phyloP scores from a whole-genome alignment of 2,329 filamentous ascomycete species.

The Knoxdaviesia proteae region DNA sequence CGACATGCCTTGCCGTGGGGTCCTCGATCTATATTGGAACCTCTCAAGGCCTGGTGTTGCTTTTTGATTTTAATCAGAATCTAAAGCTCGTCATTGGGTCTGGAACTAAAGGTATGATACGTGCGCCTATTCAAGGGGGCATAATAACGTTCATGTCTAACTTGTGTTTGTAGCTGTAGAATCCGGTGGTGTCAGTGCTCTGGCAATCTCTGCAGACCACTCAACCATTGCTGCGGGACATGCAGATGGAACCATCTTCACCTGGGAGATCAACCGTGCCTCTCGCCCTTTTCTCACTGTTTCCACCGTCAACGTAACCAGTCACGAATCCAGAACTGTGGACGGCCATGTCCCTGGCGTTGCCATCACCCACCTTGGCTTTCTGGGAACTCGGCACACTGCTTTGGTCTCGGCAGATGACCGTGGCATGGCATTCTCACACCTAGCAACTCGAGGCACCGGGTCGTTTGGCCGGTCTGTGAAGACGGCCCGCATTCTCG shows the following conservation, averaged over 20 bases:
- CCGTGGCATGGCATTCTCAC: constrained; percentile 92
- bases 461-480: constrained; percentile 70
- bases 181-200: constrained; percentile 65
- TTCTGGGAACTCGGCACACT: constrained; percentile 80
- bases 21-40: constrained; percentile 81
- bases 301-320: constrained; percentile 46
- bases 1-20: constrained; percentile 76
- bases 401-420: constrained; percentile 90
- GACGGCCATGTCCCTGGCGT: constrained; percentile 71
- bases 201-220: constrained; percentile 86
- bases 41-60: constrained; percentile 77
- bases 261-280: constrained; percentile 77
- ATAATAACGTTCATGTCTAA: too few species aligned
- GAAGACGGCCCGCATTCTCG: constrained; percentile 76
- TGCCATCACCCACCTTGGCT: constrained; percentile 76
- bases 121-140: neutral
- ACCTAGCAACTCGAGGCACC: constrained; percentile 78
- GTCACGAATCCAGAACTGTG: constrained; percentile 40
- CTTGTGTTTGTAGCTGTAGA: constrained; percentile 45
- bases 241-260: constrained; percentile 79
- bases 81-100: constrained; percentile 85
- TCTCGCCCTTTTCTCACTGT: constrained; percentile 78
- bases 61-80: constrained; percentile 95
- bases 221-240: constrained; percentile 81
- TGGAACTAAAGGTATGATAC: constrained; percentile 57